Evolutionary conservation across 169 alveolate genomes (phyloP).

Genomic region (Theileria orientalis): DNA sequence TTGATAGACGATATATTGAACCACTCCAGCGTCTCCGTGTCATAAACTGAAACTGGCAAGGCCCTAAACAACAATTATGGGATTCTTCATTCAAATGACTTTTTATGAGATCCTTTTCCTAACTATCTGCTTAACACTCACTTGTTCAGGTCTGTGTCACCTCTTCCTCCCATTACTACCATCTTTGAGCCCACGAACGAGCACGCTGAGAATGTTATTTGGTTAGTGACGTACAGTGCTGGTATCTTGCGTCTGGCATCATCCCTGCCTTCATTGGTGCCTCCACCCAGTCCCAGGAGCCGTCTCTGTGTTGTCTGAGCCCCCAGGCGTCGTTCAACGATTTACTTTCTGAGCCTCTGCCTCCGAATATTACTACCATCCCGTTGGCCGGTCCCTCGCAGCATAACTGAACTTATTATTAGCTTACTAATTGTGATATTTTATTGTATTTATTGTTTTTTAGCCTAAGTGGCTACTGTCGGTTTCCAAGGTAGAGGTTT

Average conservation of each 20-base stretch:
- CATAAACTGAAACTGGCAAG: constrained; percentile 89
- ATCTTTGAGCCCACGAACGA: constrained; percentile 86
- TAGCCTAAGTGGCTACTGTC: not conserved
- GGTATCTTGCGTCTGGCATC: constrained; percentile 90
- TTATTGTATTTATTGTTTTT: not conserved
- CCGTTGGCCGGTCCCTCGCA: constrained; percentile 98
- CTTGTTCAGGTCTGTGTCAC: constrained; percentile 83
- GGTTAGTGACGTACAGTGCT: constrained; percentile 71
- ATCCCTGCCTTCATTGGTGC: constrained; percentile 92
- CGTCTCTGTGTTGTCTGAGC: constrained; percentile 97
- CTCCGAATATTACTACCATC: constrained; percentile 99
- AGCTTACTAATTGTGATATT: not conserved
- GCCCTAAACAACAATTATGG: constrained; percentile 59
- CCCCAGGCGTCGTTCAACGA: constrained; percentile 99
- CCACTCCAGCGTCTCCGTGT: constrained; percentile 95
- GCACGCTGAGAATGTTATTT: constrained; percentile 41
- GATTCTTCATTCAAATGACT: not conserved
- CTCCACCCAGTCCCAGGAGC: constrained; percentile 99
- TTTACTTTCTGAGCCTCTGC: constrained; percentile 91
- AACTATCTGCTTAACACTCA: not conserved
- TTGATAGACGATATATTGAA: constrained; percentile 86
- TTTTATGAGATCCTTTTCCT: not conserved
- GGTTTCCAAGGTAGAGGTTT: not conserved
- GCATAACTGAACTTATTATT: constrained; percentile 47
- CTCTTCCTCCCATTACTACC: constrained; percentile 96